Evolutionary conservation across 164 flowering plant species (phyloP).

Genomic region (Tetrastigma voinierianum): DNA sequence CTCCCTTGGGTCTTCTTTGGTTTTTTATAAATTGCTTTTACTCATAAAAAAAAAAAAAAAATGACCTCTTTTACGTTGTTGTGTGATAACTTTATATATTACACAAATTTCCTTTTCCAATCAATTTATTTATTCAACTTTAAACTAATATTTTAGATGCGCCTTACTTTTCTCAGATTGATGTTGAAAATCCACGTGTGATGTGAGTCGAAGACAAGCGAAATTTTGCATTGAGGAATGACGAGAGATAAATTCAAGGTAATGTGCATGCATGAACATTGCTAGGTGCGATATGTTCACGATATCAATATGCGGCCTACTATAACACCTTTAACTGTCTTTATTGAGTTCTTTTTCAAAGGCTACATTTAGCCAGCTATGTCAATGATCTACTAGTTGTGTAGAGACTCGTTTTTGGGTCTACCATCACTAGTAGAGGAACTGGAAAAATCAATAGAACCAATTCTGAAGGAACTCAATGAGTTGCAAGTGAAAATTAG

Average conservation of each 20-base stretch:
- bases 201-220: conserved; percentile 99
- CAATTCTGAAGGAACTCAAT: conserved; percentile 59
- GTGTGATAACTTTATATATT: too few relatives aligned
- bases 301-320: too few relatives aligned
- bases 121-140: neutral
- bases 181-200: conserved; percentile 99
- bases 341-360: conserved; percentile 82
- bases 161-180: conserved; percentile 59
- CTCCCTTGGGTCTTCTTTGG: too few relatives aligned
- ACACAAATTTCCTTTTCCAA: too few relatives aligned
- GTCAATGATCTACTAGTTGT: conserved; percentile 62
- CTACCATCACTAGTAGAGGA: conserved; percentile 56
- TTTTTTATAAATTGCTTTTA: too few relatives aligned
- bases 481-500: conserved; percentile 76
- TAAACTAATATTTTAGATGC: conserved; percentile 3
- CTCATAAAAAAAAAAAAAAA: too few relatives aligned
- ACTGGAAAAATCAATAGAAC: conserved; percentile 63
- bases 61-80: too few relatives aligned
- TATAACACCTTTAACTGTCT: conserved; percentile 13
- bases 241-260: conserved; percentile 96
- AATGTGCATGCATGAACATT: neutral
- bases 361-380: conserved; percentile 95
- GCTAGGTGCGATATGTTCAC: too few relatives aligned
- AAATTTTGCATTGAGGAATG: conserved; percentile 93
- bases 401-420: conserved; percentile 38